Base-by-base conservation (phyloP, 2,329 filamentous ascomycete genomes). In the Clarireedia monteithiana region DNA sequence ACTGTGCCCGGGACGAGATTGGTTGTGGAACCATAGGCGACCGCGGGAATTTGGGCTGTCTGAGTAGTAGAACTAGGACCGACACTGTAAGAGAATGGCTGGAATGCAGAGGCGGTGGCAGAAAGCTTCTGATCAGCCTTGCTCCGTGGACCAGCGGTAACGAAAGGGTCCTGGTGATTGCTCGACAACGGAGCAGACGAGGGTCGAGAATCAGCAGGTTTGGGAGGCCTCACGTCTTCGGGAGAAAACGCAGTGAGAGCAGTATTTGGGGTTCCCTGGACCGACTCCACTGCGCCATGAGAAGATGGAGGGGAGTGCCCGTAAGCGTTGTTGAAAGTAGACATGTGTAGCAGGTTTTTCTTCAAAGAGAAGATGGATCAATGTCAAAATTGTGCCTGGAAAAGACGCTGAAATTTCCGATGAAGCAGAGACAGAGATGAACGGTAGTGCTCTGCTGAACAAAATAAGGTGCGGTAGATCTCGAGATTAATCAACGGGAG, bases 161-260 rank as follows among this genome's bases (percentile, higher is more conserved):
- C 77, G 36, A 84, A 85, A 0, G 82, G 82, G 57, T 85, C 64
- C 6, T 60, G 56, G 27, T 62, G 50, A 24, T 50, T 59, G 9
- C 58, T 57, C 17, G 63, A 57, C 42, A 63, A 48, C 39, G 59
- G 49, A 66, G 62, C 30, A 67, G 62, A 46, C 64, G 67, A 26
- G 61, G 48, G 40, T 17, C 34, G 36, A 5, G 61, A 56, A 65
- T 63, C 30, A 67, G 61, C 67, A 15, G 57, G 24, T 26, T 58
- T 62, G 15, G 39, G 23, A 24, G 34, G 14, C 27, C 48, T 55
- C 15, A 39, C 69, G 42, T 82, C 80, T 15, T 82, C 79, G 0
- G 84, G 83, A 4, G 84, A 87, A 66, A 86, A 86, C 5, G 78
- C 72, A 5, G 83, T 84, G 44, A 85, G 62, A 50, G 78, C 79